Evolutionary conservation across 352 stramenopile genomes (phyloP).

Genomic region (Hyaloperonospora brassicae): DNA sequence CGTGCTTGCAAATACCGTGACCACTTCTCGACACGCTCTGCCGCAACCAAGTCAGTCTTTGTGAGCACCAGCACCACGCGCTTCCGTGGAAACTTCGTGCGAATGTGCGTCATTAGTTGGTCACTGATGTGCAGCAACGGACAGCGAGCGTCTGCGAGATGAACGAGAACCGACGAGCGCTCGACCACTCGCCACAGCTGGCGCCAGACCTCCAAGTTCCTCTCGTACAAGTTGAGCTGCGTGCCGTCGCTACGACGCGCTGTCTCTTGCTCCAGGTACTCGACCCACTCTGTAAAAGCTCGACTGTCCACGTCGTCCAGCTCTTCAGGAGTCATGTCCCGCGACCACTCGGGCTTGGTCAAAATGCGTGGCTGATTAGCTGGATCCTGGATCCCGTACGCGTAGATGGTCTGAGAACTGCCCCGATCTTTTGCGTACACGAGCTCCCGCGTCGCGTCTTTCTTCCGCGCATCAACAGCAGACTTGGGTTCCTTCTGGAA

Average conservation of each 20-base stretch:
- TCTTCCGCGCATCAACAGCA: constrained; percentile 55
- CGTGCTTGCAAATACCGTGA: constrained; percentile 79
- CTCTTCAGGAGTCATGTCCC: constrained; percentile 57
- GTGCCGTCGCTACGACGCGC: constrained; percentile 11
- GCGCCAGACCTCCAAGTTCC: constrained; percentile 76
- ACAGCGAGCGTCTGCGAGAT: constrained; percentile 63
- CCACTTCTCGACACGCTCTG: constrained; percentile 86
- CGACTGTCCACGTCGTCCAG: constrained; percentile 43
- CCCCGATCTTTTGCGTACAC: constrained; percentile 51
- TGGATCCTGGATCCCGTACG: constrained; percentile 44
- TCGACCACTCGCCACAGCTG: constrained; percentile 80
- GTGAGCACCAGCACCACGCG: constrained; percentile 97
- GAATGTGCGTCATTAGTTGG: constrained; percentile 47
- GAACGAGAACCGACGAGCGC: constrained; percentile 65
- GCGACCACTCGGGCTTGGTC: constrained; percentile 51
- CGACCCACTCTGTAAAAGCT: constrained; percentile 52
- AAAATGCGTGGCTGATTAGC: constrained; percentile 60
- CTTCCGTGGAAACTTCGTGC: constrained; percentile 59
- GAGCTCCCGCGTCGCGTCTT: constrained; percentile 54
- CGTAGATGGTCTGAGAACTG: constrained; percentile 69
- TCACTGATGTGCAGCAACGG: constrained; percentile 69
- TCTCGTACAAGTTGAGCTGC: constrained; percentile 65
- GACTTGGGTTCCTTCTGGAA: constrained; percentile 55
- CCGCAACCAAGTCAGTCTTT: constrained; percentile 96
- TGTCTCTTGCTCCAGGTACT: constrained; percentile 27